Base-by-base conservation (phyloP, 1,139 yeast species). In the Suhomyces maxii region DNA sequence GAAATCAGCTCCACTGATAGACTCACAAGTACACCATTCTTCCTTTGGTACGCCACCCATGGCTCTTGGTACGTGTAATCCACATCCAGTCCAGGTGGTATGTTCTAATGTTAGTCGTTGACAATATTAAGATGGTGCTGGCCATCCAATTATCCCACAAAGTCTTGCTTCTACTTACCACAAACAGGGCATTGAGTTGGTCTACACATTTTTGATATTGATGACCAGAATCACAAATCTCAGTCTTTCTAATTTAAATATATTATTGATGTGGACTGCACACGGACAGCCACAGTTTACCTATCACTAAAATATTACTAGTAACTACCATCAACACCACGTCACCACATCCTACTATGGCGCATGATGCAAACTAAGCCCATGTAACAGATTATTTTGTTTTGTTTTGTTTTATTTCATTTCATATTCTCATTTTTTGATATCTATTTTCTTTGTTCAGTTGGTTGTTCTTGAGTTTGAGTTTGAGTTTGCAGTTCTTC, bases 11-110 rank as follows among this genome's bases (percentile, higher is more conserved):
- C 41, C 43, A 25, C 44, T 36, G 46, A 39, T 47, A 25, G 59
- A 51, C 5, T 54, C 56, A 52, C 73, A 68, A 11, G 60, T 58
- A 47, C 73, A 68, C 70, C 79, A 74, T 36, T 67, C 51, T 6
- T 60, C 67, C 46, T 65, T 65, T 10, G 76, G 68, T 11, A 61
- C 57, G 6, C 53, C 48, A 18, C 56, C 53, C 78, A 76, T 71
- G 14, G 77, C 78, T 2, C 55, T 36, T 8, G 77, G 68, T 37
- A 76, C 63, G 51, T 76, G 81, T 36, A 55, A 46, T 3, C 80
- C 81, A 58, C 81, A 76, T 18, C 81, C 81, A 41, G 56, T 55
- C 80, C 80, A 76, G 26, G 79, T 54, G 23, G 61, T 52, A 34
- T 60, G 59, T 12, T 55, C 69, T 67, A 49, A 8, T 31, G 46